Conservation (phyloP, 163 green algal species). For the Botryococcus braunii region DNA sequence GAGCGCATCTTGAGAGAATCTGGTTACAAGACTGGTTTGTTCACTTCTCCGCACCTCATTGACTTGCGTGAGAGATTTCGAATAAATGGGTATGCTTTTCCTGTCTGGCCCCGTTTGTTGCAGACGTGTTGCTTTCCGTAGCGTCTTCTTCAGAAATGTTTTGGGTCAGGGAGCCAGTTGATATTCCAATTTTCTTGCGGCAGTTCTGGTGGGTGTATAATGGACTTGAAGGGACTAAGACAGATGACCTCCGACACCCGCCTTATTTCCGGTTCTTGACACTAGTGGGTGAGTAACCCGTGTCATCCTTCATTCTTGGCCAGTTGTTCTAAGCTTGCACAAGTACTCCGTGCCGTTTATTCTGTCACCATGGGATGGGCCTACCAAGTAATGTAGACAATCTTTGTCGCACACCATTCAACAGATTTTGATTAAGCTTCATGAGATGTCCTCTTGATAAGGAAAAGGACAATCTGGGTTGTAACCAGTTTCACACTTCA, state of each 20-base stretch:
- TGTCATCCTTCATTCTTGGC: slow-evolving; percentile 1
- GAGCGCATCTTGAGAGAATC: slow-evolving; percentile 73
- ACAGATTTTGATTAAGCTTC: no score
- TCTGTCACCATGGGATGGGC: no score
- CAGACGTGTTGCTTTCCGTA: not conserved
- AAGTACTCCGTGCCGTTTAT: no score
- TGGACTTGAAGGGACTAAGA: slow-evolving; percentile 39
- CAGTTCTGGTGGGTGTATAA: slow-evolving; percentile 69
- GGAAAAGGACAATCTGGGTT: not conserved
- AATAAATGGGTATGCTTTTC: slow-evolving; percentile 56
- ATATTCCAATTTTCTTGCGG: slow-evolving; percentile 48
- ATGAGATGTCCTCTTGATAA: not conserved
- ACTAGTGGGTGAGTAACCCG: slow-evolving; percentile 70
- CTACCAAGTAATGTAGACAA: no score
- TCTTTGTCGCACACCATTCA: no score
- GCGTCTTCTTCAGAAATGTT: not conserved
- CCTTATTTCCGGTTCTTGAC: slow-evolving; percentile 95
- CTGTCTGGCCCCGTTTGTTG: not conserved
- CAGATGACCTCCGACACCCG: slow-evolving; percentile 66
- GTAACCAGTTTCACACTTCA: no score
- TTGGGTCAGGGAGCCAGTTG: slow-evolving; percentile 50
- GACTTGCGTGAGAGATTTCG: slow-evolving; percentile 87
- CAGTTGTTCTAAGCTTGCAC: not conserved
- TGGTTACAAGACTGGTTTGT: slow-evolving; percentile 83
- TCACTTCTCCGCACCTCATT: slow-evolving; percentile 90